These are phyloP conservation scores for Fomes fomentarius DNA, from an alignment of 1,284 basidiomycete genomes.

Conservation along the genomic window DNA sequence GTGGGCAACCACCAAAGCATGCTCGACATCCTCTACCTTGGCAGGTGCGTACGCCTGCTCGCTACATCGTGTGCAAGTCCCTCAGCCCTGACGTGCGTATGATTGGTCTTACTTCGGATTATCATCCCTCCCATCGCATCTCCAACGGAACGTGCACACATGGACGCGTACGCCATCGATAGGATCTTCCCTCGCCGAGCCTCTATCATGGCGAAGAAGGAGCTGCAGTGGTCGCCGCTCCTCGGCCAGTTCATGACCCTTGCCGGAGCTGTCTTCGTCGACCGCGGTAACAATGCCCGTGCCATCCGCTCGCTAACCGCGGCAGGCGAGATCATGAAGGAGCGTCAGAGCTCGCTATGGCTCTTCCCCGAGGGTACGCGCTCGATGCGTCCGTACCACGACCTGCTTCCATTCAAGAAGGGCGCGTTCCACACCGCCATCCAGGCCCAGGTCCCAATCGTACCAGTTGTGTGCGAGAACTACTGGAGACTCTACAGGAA, in stretches of 20 bases:
- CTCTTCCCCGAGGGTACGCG: conserved; percentile 95
- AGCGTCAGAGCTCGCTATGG: conserved; percentile 77
- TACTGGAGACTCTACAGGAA: conserved; percentile 87
- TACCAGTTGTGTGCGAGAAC: conserved; percentile 94
- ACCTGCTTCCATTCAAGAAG: conserved; percentile 93
- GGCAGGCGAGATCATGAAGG: conserved; percentile 86
- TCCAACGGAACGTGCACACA: not conserved
- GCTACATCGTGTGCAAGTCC: not conserved
- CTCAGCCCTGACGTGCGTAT: conserved; percentile 11
- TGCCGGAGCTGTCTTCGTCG: conserved; percentile 93
- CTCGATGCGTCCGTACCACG: conserved; percentile 64
- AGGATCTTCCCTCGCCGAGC: conserved; percentile 86
- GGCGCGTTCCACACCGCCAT: conserved; percentile 97
- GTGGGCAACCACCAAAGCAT: conserved; percentile 96
- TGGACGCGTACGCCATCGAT: conserved; percentile 4
- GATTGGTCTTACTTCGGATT: not conserved
- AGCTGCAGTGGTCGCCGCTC: conserved; percentile 83
- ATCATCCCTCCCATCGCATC: not conserved
- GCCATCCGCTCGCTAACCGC: conserved; percentile 80
- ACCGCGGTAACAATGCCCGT: conserved; percentile 80
- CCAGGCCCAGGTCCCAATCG: conserved; percentile 86
- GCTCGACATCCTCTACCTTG: conserved; percentile 86
- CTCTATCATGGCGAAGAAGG: conserved; percentile 94
- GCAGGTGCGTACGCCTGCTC: conserved; percentile 55
- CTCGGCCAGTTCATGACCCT: conserved; percentile 93